Percentiles rank a stretch among this genome's conserved stretches.
Conservation (phyloP, 1,139 yeast species). For the Scheffersomyces cryptocercus region DNA sequence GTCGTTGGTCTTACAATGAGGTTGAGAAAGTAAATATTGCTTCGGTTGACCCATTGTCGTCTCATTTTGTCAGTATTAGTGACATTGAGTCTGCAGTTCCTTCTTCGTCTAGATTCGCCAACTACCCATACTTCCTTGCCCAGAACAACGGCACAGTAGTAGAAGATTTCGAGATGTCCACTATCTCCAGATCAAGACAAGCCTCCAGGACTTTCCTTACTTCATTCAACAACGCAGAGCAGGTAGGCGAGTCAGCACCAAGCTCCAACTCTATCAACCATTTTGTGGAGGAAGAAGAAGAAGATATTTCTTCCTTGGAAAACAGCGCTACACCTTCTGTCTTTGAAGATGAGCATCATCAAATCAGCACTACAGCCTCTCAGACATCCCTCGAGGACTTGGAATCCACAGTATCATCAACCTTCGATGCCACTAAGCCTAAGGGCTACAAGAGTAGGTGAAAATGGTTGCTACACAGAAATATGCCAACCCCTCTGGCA, state of each 20-base stretch:
- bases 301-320: conserved; percentile 29
- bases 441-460: conserved; percentile 1
- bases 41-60: conserved; percentile 36
- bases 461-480: background rate
- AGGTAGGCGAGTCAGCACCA: conserved; percentile 11
- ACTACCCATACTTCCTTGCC: conserved; percentile 2
- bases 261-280: conserved; percentile 18
- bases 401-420: conserved; percentile 11
- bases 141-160: conserved; percentile 2
- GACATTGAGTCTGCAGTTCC: conserved; percentile 3
- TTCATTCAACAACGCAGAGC: conserved; percentile 7
- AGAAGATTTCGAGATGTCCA: conserved; percentile 30
- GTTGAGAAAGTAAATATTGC: conserved; percentile 27
- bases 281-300: conserved; percentile 26
- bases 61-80: conserved; percentile 1
- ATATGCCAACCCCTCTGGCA: too few relatives aligned
- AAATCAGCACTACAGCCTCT: conserved; percentile 29
- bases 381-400: conserved; percentile 36
- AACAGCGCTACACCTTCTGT: conserved; percentile 44
- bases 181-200: conserved; percentile 34
- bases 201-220: conserved; percentile 23
- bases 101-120: conserved; percentile 5
- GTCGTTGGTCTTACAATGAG: conserved; percentile 79
- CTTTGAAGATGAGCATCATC: conserved; percentile 27
- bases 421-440: background rate